Evolutionary conservation across 805 yeast genomes (phyloP).

Genomic region (Cyberlindnera sargentensis): DNA sequence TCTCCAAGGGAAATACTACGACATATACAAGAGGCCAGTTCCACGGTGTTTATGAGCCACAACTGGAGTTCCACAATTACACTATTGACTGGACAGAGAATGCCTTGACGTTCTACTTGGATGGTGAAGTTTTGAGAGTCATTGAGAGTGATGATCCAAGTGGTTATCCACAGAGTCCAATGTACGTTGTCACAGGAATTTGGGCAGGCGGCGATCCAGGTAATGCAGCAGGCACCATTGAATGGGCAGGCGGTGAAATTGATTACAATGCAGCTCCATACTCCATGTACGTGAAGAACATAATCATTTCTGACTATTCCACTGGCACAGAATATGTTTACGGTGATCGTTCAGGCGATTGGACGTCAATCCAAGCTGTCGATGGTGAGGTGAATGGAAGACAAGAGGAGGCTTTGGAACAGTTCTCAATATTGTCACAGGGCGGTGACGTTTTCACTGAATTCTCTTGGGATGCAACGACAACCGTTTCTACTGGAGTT

Average conservation of each 20-base stretch:
- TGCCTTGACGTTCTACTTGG: slow-evolving; percentile 60
- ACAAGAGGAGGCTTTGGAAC: slow-evolving; percentile 35
- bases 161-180: slow-evolving; percentile 92
- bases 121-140: slow-evolving; percentile 63
- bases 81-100: slow-evolving; percentile 80
- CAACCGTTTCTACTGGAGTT: neutral
- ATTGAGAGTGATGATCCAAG: slow-evolving; percentile 43
- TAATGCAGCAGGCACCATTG: slow-evolving; percentile 61
- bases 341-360: slow-evolving; percentile 46
- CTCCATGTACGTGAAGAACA: slow-evolving; percentile 51
- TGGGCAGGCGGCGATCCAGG: slow-evolving; percentile 82
- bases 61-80: slow-evolving; percentile 61
- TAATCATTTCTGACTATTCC: slow-evolving; percentile 65
- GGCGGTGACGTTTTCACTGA: slow-evolving; percentile 19
- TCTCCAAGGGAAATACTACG: slow-evolving; percentile 71
- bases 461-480: slow-evolving; percentile 11
- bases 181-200: slow-evolving; percentile 59
- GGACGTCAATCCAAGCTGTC: slow-evolving; percentile 51
- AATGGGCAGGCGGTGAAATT: slow-evolving; percentile 78
- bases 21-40: slow-evolving; percentile 77
- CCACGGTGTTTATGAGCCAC: slow-evolving; percentile 54
- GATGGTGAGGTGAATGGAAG: slow-evolving; percentile 62
- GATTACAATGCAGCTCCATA: slow-evolving; percentile 64
- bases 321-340: slow-evolving; percentile 54
- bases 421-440: slow-evolving; percentile 31